Evolutionary conservation across 441 rosid genomes (phyloP), one percentile per base, ranked within the genome.

Genomic region (Oxalis stricta): DNA sequence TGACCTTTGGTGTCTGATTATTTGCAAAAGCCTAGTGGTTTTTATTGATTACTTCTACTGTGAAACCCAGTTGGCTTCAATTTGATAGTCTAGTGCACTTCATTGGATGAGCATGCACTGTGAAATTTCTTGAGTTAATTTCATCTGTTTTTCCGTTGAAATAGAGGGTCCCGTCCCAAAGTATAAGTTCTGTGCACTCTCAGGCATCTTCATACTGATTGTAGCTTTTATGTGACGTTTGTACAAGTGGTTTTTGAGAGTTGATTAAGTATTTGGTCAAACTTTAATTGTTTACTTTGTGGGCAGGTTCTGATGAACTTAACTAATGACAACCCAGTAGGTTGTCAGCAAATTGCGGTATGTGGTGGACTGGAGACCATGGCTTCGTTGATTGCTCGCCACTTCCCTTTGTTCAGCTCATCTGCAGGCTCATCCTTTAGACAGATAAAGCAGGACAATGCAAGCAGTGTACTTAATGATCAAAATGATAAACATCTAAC

Each of bases 231-330:
- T 10, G 18, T 17, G 10, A 6, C 15, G 3, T 10, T 42, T 53
- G 52, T n/a, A n/a, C n/a, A n/a, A n/a, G n/a, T n/a, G n/a, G n/a
- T n/a, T n/a, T n/a, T 52, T 37, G 42, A 35, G 41, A 15, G 42
- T 33, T 42, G 17, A n/a, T n/a, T 41, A n/a, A 36, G 34, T 10
- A 18, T 53, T 38, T 43, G 19, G 24, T 45, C 16, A 23, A 46
- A 11, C 30, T 24, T 28, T 24, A 41, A 39, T 6, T 43, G 38
- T 48, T 44, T 26, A 33, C 30, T 16, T 48, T 24, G 54, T 56
- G n/a, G 52, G 64, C 79, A 92, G 99, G 99, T 92, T 56, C 70
- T 92, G 53, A 92, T 92, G 94, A 92, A 92, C 66, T 66, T 89
- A 56, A 85, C 98, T 15, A 85, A 89, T 64, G 96, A 80, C 48